Base-by-base conservation (phyloP, 345 rosid genomes). In the Gossypium australe region DNA sequence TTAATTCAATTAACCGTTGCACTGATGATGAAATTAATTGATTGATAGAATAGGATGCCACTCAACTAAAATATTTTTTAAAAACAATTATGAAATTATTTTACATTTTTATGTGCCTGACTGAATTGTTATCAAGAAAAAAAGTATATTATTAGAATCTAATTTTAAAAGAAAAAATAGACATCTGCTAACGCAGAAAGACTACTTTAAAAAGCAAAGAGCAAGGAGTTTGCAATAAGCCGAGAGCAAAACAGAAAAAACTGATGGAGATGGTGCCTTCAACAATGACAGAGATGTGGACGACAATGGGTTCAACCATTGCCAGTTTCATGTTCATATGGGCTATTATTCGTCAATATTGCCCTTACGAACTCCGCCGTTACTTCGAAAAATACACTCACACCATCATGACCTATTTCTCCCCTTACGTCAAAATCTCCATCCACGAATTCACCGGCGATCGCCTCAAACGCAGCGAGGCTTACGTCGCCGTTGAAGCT, bases 241-340 rank as follows among this genome's bases (percentile, higher is more conserved):
- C 14, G 1, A 9, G 17, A 44, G 29, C 2, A 2, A 52, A 12
- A 11, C 6, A 12, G 24, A 22, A 51, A 49, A 63, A 66, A 55
- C 1, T 1, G 29, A 43, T 5, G 17, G 48, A 8, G 59, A 52
- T 51, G 60, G 60, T 27, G 60, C 60, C 85, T 10, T 75, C 76
- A 51, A 84, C 77, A 67, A 71, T 82, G 87, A 60, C 69, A 1
- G 92, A 85, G 76, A 80, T 84, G 83, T 87, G 84, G 87, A 64
- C 90, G 48, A 79, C 86, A 75, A 81, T 83, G 89, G 91, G 94
- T 9, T 86, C 89, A 67, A 81, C 89, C 56, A 71, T 86, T 2
- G 91, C 89, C 22, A 86, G 89, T 74, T 56, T 86, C 77, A 85
- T 86, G 88, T 89, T 87, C 86, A 3, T 81, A 2, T 87, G 87